Percentiles rank a stretch among this genome's conserved stretches.
Conservation (phyloP, 2,329 filamentous ascomycete genomes). For the Periglandula ipomoeae region DNA sequence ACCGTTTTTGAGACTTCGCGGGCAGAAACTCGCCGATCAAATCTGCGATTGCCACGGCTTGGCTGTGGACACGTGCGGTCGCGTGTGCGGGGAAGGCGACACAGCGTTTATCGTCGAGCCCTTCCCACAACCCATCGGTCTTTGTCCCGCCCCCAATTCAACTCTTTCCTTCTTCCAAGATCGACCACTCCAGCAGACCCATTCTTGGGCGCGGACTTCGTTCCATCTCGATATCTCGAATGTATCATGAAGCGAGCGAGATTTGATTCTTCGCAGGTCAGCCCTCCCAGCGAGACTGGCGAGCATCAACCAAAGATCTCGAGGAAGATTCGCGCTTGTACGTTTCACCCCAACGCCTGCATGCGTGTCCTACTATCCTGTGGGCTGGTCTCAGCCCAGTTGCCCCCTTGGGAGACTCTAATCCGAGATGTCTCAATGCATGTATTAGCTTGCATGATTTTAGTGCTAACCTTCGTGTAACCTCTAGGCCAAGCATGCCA, state of each 20-base stretch:
- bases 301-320: constrained; percentile 21
- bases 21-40: neutral
- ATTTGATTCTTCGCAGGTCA: constrained; percentile 11
- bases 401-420: neutral
- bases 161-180: neutral
- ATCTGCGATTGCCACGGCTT: neutral
- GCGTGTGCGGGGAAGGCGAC: no score
- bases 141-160: constrained; percentile 8
- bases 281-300: constrained; percentile 6
- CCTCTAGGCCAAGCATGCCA: constrained; percentile 35
- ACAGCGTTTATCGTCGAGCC: neutral
- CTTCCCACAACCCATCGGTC: constrained; percentile 5
- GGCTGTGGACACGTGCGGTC: neutral
- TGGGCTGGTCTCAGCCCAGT: neutral
- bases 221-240: constrained; percentile 1
- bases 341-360: constrained; percentile 7
- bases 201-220: constrained; percentile 7
- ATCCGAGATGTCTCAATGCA: neutral
- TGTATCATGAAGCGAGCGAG: constrained; percentile 16
- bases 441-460: neutral
- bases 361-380: neutral
- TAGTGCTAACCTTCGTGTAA: constrained; percentile 2
- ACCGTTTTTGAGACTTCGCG: neutral
- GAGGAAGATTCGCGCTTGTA: constrained; percentile 23
- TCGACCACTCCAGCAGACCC: constrained; percentile 23